Conservation (phyloP, 148 eudicot genomes). For the Cornus suecica region DNA sequence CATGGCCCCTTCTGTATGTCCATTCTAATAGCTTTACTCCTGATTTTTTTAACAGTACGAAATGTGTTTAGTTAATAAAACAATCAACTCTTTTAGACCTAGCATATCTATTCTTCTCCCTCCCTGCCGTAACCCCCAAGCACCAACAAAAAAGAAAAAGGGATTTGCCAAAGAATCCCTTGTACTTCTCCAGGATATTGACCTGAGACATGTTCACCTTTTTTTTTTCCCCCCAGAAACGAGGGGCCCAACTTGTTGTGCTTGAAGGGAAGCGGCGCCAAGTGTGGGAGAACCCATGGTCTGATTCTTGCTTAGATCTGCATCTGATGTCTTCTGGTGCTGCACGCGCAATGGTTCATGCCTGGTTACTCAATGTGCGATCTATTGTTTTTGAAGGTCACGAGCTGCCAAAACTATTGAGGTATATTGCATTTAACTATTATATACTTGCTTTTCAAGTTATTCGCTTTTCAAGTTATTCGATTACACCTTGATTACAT, state of each 20-base stretch:
- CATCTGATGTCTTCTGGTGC: constrained; percentile 99
- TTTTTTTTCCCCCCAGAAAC: constrained; percentile 40
- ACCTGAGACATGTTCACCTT: background rate
- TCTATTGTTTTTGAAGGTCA: constrained; percentile 72
- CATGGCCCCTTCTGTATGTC: background rate
- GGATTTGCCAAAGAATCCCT: background rate
- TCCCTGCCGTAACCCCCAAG: too few species aligned
- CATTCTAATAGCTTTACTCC: background rate
- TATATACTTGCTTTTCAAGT: background rate
- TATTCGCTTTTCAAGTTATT: background rate
- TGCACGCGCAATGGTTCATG: constrained; percentile 93
- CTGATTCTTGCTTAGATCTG: constrained; percentile 79
- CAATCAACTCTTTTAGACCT: background rate
- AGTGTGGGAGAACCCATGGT: constrained; percentile 91
- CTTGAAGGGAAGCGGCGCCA: constrained; percentile 87
- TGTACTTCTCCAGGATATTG: background rate
- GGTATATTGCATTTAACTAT: background rate
- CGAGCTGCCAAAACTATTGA: constrained; percentile 51
- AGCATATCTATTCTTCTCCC: background rate
- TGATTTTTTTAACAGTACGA: background rate
- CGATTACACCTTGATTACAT: background rate
- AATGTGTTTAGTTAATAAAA: background rate
- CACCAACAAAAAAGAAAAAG: too few species aligned
- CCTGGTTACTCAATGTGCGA: constrained; percentile 82
- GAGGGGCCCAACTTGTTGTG: constrained; percentile 88